Evolutionary conservation across 1,284 basidiomycete genomes (phyloP).

Genomic region (Violaceomyces palustris): DNA sequence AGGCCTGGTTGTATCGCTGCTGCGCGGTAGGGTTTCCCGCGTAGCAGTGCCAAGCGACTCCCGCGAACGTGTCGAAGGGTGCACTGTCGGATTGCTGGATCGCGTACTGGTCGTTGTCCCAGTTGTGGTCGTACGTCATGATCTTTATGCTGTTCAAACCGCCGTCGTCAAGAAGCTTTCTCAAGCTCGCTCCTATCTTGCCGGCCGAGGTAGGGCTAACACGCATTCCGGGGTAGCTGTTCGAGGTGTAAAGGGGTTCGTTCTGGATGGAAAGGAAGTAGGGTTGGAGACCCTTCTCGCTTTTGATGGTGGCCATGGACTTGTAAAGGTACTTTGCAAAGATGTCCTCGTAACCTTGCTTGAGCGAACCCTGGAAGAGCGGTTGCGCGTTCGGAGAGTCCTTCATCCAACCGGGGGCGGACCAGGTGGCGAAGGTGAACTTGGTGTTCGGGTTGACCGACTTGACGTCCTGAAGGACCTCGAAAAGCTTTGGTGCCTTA

Average conservation of each 20-base stretch:
- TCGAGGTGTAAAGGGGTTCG: constrained; percentile 19
- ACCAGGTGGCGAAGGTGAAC: constrained; percentile 24
- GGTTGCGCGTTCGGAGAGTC: constrained; percentile 11
- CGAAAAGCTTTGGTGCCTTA: constrained; percentile 33
- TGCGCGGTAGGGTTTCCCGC: constrained; percentile 18
- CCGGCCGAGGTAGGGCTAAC: constrained; percentile 9
- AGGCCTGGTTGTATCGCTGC: constrained; percentile 18
- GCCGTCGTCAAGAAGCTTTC: constrained; percentile 11
- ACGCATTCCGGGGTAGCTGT: constrained; percentile 25
- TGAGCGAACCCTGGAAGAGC: constrained; percentile 24
- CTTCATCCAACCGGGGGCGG: constrained; percentile 43
- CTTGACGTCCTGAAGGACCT: constrained; percentile 19
- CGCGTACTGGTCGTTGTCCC: constrained; percentile 18
- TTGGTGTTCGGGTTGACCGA: constrained; percentile 19
- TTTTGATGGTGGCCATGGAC: constrained; percentile 17
- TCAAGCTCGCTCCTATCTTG: constrained; percentile 10
- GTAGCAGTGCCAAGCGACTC: constrained; percentile 41
- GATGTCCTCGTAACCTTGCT: constrained; percentile 16
- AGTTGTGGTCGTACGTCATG: constrained; percentile 30
- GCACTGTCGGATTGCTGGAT: constrained; percentile 16
- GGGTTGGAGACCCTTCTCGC: constrained; percentile 9
- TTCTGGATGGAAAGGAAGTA: constrained; percentile 21
- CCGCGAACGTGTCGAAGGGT: constrained; percentile 7
- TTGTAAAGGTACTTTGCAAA: constrained; percentile 28
- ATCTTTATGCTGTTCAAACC: constrained; percentile 10